Evolutionary conservation across 768 basidiomycete species (phyloP).

Genomic region (Suillus hirtellus): DNA sequence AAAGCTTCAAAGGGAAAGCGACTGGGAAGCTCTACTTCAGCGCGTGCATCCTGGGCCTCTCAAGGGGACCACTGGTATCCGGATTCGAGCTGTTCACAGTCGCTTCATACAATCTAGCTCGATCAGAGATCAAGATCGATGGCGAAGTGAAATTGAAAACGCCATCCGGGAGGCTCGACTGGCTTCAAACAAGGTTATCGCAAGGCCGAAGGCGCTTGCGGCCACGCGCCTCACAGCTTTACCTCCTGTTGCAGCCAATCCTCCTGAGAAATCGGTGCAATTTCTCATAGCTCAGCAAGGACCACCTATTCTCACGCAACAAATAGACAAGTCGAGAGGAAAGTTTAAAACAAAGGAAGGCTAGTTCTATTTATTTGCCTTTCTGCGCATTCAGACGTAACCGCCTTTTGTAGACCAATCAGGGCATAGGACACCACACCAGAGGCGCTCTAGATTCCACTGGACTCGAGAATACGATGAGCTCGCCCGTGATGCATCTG

Average conservation of each 20-base stretch:
- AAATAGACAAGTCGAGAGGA: conserved; percentile 36
- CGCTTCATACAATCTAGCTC: conserved; percentile 62
- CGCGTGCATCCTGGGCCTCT: conserved; percentile 56
- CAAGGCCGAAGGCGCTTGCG: conserved; percentile 29
- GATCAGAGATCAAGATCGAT: conserved; percentile 49
- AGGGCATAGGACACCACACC: conserved; percentile 17
- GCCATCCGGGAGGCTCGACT: conserved; percentile 58
- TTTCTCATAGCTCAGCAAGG: conserved; percentile 53
- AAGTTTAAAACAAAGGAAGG: conserved; percentile 35
- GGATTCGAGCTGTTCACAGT: conserved; percentile 54
- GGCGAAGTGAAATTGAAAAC: conserved; percentile 61
- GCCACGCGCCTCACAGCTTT: conserved; percentile 20
- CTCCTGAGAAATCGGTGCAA: conserved; percentile 53
- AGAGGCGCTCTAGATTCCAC: conserved; percentile 65
- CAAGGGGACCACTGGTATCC: conserved; percentile 46
- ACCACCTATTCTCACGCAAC: conserved; percentile 36
- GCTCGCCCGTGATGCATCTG: conserved; percentile 79
- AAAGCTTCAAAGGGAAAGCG: conserved; percentile 54
- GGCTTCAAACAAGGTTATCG: conserved; percentile 45
- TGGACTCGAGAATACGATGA: conserved; percentile 92
- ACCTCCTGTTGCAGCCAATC: conserved; percentile 42
- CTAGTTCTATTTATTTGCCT: conserved; percentile 16
- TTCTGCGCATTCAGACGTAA: conserved; percentile 8
- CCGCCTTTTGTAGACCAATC: conserved; percentile 7
- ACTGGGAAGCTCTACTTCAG: conserved; percentile 62